Conservation (phyloP, 495 filamentous ascomycete genomes). For the Neurospora tetrasperma region DNA sequence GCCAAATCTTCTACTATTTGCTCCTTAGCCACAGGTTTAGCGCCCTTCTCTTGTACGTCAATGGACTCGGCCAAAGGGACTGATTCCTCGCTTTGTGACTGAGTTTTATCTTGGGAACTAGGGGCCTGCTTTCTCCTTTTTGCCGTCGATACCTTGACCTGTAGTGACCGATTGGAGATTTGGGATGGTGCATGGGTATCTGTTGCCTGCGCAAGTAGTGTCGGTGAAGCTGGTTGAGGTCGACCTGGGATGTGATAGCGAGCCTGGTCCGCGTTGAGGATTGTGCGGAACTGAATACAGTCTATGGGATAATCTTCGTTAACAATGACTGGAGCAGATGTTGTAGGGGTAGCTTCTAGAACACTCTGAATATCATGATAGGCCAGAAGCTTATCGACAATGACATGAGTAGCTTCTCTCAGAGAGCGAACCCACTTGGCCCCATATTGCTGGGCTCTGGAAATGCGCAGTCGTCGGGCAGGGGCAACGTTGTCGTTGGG, state of each 20-base stretch:
- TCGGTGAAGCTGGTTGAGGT: not conserved
- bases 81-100: constrained; percentile 6
- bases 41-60: not conserved
- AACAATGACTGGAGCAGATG: constrained; percentile 43
- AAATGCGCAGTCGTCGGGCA: constrained; percentile 57
- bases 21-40: not conserved
- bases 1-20: not conserved
- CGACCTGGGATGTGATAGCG: constrained; percentile 48
- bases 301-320: constrained; percentile 73
- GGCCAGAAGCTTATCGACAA: constrained; percentile 62
- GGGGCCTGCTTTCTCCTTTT: constrained; percentile 3
- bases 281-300: constrained; percentile 51
- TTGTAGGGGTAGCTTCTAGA: constrained; percentile 41
- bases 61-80: not conserved
- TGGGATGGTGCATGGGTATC: constrained; percentile 19
- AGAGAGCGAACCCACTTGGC: constrained; percentile 38
- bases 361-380: constrained; percentile 56
- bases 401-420: constrained; percentile 53
- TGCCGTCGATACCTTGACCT: constrained; percentile 17
- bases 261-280: constrained; percentile 48
- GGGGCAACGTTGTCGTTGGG: constrained; percentile 66
- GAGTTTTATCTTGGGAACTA: constrained; percentile 2
- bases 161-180: constrained; percentile 16
- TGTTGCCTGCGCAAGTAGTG: not conserved
- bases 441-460: constrained; percentile 65